phyloP scores from a whole-genome alignment of 1,284 basidiomycete genomes.

The Papiliotrema fonsecae region DNA sequence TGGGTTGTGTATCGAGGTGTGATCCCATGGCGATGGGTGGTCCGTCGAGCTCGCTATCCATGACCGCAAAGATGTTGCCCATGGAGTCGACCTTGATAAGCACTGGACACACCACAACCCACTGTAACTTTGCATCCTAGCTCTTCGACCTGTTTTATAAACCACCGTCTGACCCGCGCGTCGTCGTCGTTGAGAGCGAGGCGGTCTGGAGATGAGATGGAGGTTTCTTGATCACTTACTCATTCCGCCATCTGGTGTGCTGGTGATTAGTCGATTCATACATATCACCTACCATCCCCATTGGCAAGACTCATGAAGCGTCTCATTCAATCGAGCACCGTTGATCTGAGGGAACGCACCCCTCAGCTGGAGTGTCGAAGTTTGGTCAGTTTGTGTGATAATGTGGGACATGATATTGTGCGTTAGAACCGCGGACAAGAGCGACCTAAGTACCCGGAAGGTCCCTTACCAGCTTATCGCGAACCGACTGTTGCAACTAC shows the following conservation, averaged over 20 bases:
- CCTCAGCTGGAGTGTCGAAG: neutral
- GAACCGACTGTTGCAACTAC: too few relatives aligned
- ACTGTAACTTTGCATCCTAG: constrained; percentile 32
- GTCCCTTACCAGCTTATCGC: too few relatives aligned
- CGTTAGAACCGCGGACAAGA: too few relatives aligned
- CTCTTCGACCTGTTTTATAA: constrained; percentile 23
- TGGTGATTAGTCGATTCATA: too few relatives aligned
- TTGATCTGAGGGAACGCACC: neutral
- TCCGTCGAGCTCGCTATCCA: constrained; percentile 15
- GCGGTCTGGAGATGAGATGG: constrained; percentile 9
- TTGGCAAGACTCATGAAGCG: neutral
- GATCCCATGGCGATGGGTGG: constrained; percentile 30
- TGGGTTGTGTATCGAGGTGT: constrained; percentile 36
- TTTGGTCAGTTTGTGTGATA: too few relatives aligned
- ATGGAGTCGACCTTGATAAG: constrained; percentile 21
- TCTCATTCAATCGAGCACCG: neutral
- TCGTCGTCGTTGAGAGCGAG: constrained; percentile 34
- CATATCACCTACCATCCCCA: neutral
- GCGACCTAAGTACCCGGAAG: too few relatives aligned
- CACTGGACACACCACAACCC: neutral
- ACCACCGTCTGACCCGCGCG: constrained; percentile 33
- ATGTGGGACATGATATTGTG: too few relatives aligned
- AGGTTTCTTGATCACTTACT: neutral
- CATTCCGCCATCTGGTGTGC: constrained; percentile 7
- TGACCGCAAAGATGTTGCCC: constrained; percentile 41